Percentiles rank a stretch among this genome's conserved stretches.
Conservation (phyloP, 495 filamentous ascomycete genomes). For the Penicillium malachiteum region DNA sequence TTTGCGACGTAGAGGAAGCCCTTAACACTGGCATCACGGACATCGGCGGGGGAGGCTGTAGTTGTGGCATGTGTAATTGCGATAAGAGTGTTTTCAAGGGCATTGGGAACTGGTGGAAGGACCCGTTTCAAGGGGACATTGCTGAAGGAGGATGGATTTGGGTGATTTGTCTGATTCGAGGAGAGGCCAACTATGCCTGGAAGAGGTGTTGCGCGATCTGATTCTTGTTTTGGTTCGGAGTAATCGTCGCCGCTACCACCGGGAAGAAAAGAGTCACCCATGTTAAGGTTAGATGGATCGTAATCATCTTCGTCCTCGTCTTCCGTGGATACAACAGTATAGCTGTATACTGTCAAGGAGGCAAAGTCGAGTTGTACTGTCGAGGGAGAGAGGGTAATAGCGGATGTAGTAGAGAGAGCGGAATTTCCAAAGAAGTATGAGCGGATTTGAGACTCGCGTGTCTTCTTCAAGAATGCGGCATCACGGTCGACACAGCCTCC, state of each 20-base stretch:
- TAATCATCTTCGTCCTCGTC: constrained; percentile 49
- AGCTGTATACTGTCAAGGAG: constrained; percentile 68
- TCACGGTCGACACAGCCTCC: constrained; percentile 86
- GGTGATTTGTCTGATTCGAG: constrained; percentile 9
- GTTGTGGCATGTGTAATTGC: constrained; percentile 74
- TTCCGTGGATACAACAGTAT: constrained; percentile 43
- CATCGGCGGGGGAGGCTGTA: constrained; percentile 63
- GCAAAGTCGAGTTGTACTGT: constrained; percentile 76
- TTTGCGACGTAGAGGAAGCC: constrained; percentile 90
- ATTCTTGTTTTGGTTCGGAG: constrained; percentile 19
- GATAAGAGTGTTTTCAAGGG: constrained; percentile 62
- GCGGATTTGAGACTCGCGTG: constrained; percentile 71
- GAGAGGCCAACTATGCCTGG: constrained; percentile 25
- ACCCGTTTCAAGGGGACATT: constrained; percentile 40
- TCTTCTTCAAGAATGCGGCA: constrained; percentile 65
- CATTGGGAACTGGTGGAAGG: constrained; percentile 31
- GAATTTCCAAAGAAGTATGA: constrained; percentile 91
- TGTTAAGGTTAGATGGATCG: constrained; percentile 41
- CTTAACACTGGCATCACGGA: constrained; percentile 83
- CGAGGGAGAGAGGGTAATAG: constrained; percentile 77
- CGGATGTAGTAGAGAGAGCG: constrained; percentile 40
- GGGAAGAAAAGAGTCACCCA: constrained; percentile 46
- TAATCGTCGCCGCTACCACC: constrained; percentile 41
- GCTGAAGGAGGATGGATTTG: constrained; percentile 7
- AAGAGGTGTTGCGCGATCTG: constrained; percentile 19